Evolutionary conservation across 306 rosid genomes (phyloP).

Genomic region (Casuarina equisetifolia): DNA sequence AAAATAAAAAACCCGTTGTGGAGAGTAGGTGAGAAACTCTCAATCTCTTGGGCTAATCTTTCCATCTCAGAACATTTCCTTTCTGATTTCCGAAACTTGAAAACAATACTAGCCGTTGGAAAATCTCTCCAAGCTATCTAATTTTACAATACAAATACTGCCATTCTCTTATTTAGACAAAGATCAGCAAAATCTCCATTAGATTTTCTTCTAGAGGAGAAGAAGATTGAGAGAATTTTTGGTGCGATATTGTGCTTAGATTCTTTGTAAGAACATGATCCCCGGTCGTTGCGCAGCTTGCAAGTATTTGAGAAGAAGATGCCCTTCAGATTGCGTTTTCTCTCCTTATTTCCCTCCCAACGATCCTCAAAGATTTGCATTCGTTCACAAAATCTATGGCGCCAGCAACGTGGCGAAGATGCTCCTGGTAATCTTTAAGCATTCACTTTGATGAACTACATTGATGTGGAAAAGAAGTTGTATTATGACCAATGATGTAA

Average conservation of each 20-base stretch:
- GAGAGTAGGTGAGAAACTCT: constrained; percentile 8
- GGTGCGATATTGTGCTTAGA: constrained; percentile 25
- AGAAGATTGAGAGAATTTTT: constrained; percentile 31
- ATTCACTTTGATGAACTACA: background rate
- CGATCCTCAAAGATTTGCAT: constrained; percentile 71
- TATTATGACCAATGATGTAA: too few relatives aligned
- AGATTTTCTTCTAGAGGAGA: constrained; percentile 32
- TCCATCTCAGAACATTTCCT: constrained; percentile 27
- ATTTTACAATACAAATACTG: constrained; percentile 19
- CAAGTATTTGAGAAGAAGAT: constrained; percentile 69
- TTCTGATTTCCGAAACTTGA: background rate
- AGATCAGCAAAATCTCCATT: constrained; percentile 21
- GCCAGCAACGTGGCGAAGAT: constrained; percentile 70
- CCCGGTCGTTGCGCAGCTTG: constrained; percentile 69
- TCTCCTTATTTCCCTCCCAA: constrained; percentile 67
- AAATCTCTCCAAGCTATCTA: background rate
- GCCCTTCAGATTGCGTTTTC: constrained; percentile 70
- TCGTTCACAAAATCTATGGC: constrained; percentile 74
- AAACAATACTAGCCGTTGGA: constrained; percentile 43
- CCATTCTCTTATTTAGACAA: background rate
- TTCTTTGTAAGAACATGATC: constrained; percentile 27
- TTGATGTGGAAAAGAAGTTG: too few relatives aligned
- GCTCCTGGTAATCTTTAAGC: constrained; percentile 56
- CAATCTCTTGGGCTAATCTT: constrained; percentile 15
- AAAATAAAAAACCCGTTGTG: constrained; percentile 1